Evolutionary conservation across 2,329 filamentous ascomycete genomes (phyloP), one percentile per base, ranked within the genome.

Genomic region (Diplocarpon mali): DNA sequence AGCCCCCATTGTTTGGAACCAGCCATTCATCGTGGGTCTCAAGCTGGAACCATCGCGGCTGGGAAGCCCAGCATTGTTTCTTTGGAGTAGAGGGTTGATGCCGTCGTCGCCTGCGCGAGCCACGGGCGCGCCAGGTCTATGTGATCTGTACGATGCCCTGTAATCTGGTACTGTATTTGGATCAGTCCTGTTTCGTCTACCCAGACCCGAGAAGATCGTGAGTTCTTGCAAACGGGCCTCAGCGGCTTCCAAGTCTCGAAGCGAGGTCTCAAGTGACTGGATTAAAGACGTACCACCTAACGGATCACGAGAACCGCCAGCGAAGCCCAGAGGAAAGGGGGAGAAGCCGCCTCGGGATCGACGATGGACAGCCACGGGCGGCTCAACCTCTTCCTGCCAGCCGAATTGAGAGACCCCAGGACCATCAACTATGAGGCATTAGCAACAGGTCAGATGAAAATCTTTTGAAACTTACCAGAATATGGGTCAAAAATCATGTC

Each of bases 61-160:
- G 20, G 64, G 57, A 16, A 67, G 65, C 38, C 60, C 43, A 31
- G 50, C 40, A 38, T 49, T 64, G 37, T 65, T 64, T 45, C 85
- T 81, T 52, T 88, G 83, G 43, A 96, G 76, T 11, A 96, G 71
- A 35, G 90, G 90, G 59, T 96, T 95, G 16, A 80, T 72, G 3
- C 87, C 88, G 60, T 95, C 89, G 52, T 95, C 87, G 20, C 34
- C 41, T 24, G 71, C 71, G 45, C 75, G 66, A 28, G 73, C 68
- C 15, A 66, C 49, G 32, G 54, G 49, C 29, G 69, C 70, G 38
- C 70, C 70, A 42, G 72, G 63, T 45, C 76, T 70, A 55, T 78
- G 73, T 7, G 67, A 64, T 49, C 70, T 65, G 53, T 75, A 69
- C 64, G 68, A 63, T 17, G 64, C 57, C 42, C 64, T 61, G 36